Evolutionary conservation across 2,329 filamentous ascomycete species (phyloP).

Genomic region (Penicillium sp.): DNA sequence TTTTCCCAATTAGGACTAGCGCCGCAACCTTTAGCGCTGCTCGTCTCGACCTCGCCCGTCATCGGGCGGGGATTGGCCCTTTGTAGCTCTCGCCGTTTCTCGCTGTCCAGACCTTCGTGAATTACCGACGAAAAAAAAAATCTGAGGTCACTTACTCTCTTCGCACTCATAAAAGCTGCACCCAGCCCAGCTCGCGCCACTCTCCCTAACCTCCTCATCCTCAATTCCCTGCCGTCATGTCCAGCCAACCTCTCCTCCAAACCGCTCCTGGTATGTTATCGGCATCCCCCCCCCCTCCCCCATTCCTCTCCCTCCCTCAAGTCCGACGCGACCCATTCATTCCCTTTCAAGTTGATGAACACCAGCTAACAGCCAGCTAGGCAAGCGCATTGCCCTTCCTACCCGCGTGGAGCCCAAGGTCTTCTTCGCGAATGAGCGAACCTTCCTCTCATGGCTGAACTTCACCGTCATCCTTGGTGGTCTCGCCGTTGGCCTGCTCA

Average conservation of each 20-base stretch:
- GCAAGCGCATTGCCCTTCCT: slow-evolving; percentile 96
- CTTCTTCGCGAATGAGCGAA: slow-evolving; percentile 99
- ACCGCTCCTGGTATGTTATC: slow-evolving; percentile 73
- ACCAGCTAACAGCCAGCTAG: slow-evolving; percentile 47
- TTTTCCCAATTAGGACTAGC: slow-evolving; percentile 15
- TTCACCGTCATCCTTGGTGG: slow-evolving; percentile 98
- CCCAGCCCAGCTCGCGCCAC: not conserved
- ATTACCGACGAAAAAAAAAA: not conserved
- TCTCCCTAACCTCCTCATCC: slow-evolving; percentile 9
- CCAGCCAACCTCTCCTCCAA: slow-evolving; percentile 92
- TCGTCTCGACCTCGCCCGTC: slow-evolving; percentile 12
- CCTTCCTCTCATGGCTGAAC: slow-evolving; percentile 99
- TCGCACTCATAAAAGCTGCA: not conserved
- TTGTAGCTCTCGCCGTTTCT: not conserved
- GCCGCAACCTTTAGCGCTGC: not conserved
- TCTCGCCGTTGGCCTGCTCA: slow-evolving; percentile 92
- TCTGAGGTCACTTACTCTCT: not conserved
- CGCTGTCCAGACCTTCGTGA: not conserved
- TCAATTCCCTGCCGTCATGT: slow-evolving; percentile 60
- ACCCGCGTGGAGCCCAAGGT: slow-evolving; percentile 98
- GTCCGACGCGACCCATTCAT: not conserved
- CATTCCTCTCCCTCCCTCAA: too few species aligned
- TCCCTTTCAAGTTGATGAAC: not conserved
- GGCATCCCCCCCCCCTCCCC: not conserved
- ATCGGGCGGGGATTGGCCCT: slow-evolving; percentile 13